Evolutionary conservation across 2,329 filamentous ascomycete genomes (phyloP).

Genomic region (Beauveria brongniartii): DNA sequence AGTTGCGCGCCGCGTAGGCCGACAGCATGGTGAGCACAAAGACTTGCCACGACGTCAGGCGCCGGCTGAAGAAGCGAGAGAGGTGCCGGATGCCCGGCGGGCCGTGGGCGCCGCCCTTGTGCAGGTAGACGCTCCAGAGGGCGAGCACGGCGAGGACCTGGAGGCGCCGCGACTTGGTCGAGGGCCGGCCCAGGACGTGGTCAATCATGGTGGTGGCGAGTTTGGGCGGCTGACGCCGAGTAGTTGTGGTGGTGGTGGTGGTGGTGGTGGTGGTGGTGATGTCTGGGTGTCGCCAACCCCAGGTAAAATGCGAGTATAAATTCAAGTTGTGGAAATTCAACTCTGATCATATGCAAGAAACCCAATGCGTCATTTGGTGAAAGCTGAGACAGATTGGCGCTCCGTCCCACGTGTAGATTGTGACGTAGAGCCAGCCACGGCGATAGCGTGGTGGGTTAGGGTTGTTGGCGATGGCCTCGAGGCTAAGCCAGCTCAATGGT

Average conservation of each 20-base stretch:
- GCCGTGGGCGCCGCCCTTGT: constrained; percentile 77
- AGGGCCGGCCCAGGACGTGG: constrained; percentile 86
- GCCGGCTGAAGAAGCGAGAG: constrained; percentile 61
- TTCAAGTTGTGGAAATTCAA: background rate
- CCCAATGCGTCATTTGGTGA: background rate
- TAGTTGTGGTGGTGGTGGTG: background rate
- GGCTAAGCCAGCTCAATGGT: background rate
- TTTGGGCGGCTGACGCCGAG: background rate
- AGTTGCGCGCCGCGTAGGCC: constrained; percentile 86
- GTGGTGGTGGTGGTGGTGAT: background rate
- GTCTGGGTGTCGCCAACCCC: too few relatives aligned
- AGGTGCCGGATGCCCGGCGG: constrained; percentile 66
- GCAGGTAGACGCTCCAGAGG: constrained; percentile 81
- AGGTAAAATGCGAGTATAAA: background rate
- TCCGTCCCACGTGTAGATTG: constrained; percentile 1
- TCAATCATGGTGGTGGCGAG: constrained; percentile 53
- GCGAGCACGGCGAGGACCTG: constrained; percentile 87
- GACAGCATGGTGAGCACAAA: constrained; percentile 82
- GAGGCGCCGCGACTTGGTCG: constrained; percentile 81
- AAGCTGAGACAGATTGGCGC: background rate
- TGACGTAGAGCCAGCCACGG: background rate
- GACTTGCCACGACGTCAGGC: constrained; percentile 82
- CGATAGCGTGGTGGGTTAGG: constrained; percentile 2
- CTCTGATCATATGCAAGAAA: background rate
- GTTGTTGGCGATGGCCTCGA: background rate